A percentile compares a stretch with the other conserved stretches of the same genome.
Evolutionary conservation across 495 filamentous ascomycete genomes (phyloP).

Genomic region (Bryoglossum gracile): DNA sequence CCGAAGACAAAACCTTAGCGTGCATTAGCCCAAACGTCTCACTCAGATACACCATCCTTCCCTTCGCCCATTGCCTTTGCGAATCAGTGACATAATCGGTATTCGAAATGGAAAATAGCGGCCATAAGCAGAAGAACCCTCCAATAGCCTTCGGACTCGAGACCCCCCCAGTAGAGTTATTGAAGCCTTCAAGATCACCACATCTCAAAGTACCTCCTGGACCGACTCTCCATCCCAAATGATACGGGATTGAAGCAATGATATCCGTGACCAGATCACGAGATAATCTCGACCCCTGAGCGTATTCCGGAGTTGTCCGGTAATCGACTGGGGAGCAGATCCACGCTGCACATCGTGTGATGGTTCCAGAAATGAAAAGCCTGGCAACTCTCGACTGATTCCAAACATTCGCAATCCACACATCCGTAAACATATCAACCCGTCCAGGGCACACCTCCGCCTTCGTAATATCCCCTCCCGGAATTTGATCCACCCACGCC

Average conservation of each 20-base stretch:
- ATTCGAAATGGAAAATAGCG: conserved; percentile 34
- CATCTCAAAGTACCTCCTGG: conserved; percentile 19
- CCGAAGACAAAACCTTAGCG: conserved; percentile 37
- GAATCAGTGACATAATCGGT: conserved; percentile 43
- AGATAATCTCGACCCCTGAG: conserved; percentile 32
- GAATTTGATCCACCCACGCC: conserved; percentile 36
- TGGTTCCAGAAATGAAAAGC: conserved; percentile 37
- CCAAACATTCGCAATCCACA: conserved; percentile 41
- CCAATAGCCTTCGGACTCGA: conserved; percentile 34
- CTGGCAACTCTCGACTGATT: conserved; percentile 39
- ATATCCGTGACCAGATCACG: conserved; percentile 41
- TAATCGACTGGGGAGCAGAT: conserved; percentile 44
- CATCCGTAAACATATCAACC: conserved; percentile 43
- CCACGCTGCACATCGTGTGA: conserved; percentile 46
- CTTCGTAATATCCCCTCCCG: conserved; percentile 30
- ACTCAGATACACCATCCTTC: conserved; percentile 39
- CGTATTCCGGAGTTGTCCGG: conserved; percentile 46
- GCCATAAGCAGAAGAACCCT: conserved; percentile 40
- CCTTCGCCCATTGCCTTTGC: conserved; percentile 40
- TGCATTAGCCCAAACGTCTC: conserved; percentile 41
- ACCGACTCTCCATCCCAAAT: conserved; percentile 42
- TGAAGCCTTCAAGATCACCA: conserved; percentile 24
- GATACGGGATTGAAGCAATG: conserved; percentile 43
- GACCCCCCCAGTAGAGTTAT: conserved; percentile 28
- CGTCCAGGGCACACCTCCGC: conserved; percentile 44